Evolutionary conservation across 2,329 filamentous ascomycete species (phyloP), one percentile per base, ranked within the genome.

Genomic region (Aspergillus sergii): DNA sequence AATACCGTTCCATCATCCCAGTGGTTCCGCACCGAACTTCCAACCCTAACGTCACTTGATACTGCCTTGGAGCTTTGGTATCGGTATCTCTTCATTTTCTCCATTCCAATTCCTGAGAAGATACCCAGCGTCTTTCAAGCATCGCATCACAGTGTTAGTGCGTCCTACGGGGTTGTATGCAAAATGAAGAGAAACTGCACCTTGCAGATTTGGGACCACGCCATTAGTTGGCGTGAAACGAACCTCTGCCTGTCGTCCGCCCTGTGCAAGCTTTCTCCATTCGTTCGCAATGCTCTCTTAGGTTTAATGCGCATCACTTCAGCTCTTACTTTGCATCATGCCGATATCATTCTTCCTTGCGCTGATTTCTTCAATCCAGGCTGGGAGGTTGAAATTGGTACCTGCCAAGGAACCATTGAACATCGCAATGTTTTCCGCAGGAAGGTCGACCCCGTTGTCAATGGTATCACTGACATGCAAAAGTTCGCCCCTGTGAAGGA

Each of bases 361-460:
- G 81, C 82, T 46, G 86, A 87, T 66, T 86, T 88, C 73, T 89
- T 88, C 76, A 89, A 88, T 68, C 86, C 86, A 1, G 85, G 84
- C 57, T 89, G 86, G 86, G 86, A 89, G 68, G 80, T 85, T 4
- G 86, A 89, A 68, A 84, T 88, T 30, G 86, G 86, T 45, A 88
- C 85, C 14, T 81, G 82, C 60, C 82, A 87, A 67, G 86, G 86
- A 21, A 79, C 79, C 19, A 79, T 88, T 46, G 82, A 84, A 60
- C 85, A 86, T 69, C 82, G 85, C 64, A 86, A 86, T 62, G 79
- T 80, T 10, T 88, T 88, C 78, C 79, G 78, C 54, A 81, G 86
- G 58, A 88, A 88, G 71, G 85, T 89, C 50, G 86, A 89, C 66
- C 87, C 87, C 1, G 86, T 89, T 41, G 86, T 89, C 66, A 89